Base-by-base conservation (phyloP, 768 basidiomycete genomes). In the Trichaptum fuscoviolaceum region DNA sequence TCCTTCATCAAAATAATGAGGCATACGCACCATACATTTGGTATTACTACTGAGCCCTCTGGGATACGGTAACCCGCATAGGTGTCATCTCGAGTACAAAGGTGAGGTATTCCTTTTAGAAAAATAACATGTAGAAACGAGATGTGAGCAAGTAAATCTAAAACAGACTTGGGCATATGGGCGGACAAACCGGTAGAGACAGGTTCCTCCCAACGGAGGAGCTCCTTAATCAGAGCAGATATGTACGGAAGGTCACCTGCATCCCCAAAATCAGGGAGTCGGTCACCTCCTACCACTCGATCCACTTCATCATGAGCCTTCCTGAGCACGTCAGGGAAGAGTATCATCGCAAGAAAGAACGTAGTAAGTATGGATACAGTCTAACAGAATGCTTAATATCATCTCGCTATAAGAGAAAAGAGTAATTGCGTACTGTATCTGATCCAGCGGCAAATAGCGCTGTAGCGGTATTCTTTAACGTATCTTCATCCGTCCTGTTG, bases 311-410 rank as follows among this genome's bases (percentile, higher is more conserved):
- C 71, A 63, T 75, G 76, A 0, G 74, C 73, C 25, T 66, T 67
- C 12, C 42, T 57, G 58, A 75, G 74, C 3, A 72, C 68, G 0
- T 71, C 71, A 8, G 74, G 75, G 66, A 70, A 65, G 24, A 73
- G 69, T 1, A 71, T 67, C 74, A 76, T 76, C 0, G 75, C 76
- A 5, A 77, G 70, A 67, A 77, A 70, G 67, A 77, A 75, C 0
- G 76, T 70, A 23, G 67, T 67, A 57, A 75, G 67, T 12, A 70
- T 62, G 4, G 73, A 69, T 24, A 70, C 67, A 0, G 73, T 74
- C 73, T 74, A 59, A 26, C 10, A 63, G 3, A 2, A 5, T 61
- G 15, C 3, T 25, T 3, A 24, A 12, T 7, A 30, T 7, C 58
- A 61, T 12, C 20, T 5, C 10, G 20, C 6, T 12, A 25, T 34